Base-by-base conservation (phyloP, 768 basidiomycete species). In the Boletus rubroflammeus region DNA sequence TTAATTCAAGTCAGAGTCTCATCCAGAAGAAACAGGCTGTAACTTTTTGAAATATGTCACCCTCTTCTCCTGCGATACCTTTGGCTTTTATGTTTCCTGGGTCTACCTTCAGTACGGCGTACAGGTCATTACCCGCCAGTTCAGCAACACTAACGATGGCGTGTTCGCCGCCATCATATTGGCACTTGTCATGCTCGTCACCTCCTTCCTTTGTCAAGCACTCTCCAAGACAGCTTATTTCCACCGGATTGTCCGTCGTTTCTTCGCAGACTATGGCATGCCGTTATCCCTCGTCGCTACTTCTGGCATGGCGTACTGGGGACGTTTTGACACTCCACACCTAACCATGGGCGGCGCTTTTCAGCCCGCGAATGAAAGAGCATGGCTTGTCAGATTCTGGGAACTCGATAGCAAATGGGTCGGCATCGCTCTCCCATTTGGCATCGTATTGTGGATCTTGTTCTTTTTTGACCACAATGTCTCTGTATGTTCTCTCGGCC, bases 401-500 rank as follows among this genome's bases (percentile, higher is more conserved):
- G 73, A 93, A 57, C 75, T 97, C 3, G 86, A 89, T 19, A 85
- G 80, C 0, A 91, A 90, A 72, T 97, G 92, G 89, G 86, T 95
- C 3, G 90, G 86, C 11, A 85, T 92, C 28, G 90, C 93, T 0
- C 75, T 94, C 40, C 94, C 93, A 0, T 97, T 97, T 62, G 95
- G 94, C 3, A 70, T 94, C 39, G 76, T 93, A 21, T 75, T 98
- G 6, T 97, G 90, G 83, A 81, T 96, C 23, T 73, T 97, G 41
- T 96, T 98, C 73, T 94, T 94, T 76, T 97, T 97, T 61, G 93
- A 98, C 59, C 90, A 94, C 60, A 95, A 95, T 61, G 90, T 94
- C 50, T 94, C 92, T 44, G 90, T 91, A 67, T 72, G 46, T 44
- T 26, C 19, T 26, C 51, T 14, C 9, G 10, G 51, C 29, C 31